Evolutionary conservation across 352 stramenopile species (phyloP).

Genomic region (Poterioochromonas sp.): DNA sequence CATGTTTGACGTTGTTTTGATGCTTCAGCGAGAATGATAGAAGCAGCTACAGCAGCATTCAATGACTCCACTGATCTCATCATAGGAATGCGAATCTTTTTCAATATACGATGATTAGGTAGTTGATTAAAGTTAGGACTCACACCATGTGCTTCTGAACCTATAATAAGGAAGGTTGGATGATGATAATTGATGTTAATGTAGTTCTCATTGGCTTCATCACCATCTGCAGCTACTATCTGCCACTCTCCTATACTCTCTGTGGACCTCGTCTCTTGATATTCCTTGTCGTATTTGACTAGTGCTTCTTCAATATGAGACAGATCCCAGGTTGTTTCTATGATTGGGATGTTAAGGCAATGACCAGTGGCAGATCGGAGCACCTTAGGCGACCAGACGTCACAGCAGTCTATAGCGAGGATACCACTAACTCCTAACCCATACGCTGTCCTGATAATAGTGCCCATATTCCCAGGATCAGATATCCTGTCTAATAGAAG

Average conservation of each 20-base stretch:
- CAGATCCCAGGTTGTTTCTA: not conserved
- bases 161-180: conserved; percentile 4
- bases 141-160: not conserved
- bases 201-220: not conserved
- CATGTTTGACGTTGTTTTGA: not conserved
- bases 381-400: conserved; percentile 15
- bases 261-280: too few species aligned
- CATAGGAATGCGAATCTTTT: conserved; percentile 8
- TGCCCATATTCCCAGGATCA: conserved; percentile 16
- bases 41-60: conserved; percentile 6
- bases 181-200: not conserved
- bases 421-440: not conserved
- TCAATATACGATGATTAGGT: not conserved
- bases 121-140: not conserved
- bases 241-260: too few species aligned
- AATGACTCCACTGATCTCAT: conserved; percentile 4
- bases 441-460: conserved; percentile 1
- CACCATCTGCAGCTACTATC: not conserved
- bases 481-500: not conserved
- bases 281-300: not conserved
- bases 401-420: not conserved
- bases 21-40: conserved; percentile 2
- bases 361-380: not conserved
- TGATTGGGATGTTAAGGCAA: not conserved
- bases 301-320: not conserved